These are phyloP conservation scores for Chalciporus sphaerocephalus DNA, from an alignment of 768 basidiomycete species.

Conservation along the genomic window DNA sequence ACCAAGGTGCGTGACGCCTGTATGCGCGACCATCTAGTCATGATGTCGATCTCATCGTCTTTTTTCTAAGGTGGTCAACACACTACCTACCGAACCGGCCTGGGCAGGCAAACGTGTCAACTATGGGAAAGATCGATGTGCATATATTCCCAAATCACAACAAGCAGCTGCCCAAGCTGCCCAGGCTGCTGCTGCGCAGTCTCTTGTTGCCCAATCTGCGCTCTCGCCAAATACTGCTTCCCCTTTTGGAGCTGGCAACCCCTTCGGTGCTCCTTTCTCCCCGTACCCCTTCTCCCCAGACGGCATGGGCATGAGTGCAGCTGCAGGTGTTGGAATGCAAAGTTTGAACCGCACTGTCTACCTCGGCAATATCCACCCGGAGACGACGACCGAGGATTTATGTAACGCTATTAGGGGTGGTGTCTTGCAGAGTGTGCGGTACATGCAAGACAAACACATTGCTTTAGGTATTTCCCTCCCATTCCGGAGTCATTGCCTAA, in stretches of 20 bases:
- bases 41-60: neutral
- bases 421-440: slow-evolving; percentile 89
- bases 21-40: neutral
- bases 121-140: slow-evolving; percentile 98
- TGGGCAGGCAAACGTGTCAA: slow-evolving; percentile 98
- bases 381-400: slow-evolving; percentile 90
- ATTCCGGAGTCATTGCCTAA: neutral
- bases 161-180: slow-evolving; percentile 85
- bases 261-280: slow-evolving; percentile 36
- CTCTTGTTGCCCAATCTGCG: slow-evolving; percentile 48
- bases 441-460: slow-evolving; percentile 97
- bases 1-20: slow-evolving; percentile 66
- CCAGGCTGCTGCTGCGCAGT: slow-evolving; percentile 82
- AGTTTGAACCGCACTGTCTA: slow-evolving; percentile 91
- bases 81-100: slow-evolving; percentile 82
- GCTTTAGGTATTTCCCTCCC: slow-evolving; percentile 53
- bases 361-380: slow-evolving; percentile 94
- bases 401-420: slow-evolving; percentile 98
- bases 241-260: slow-evolving; percentile 30
- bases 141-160: slow-evolving; percentile 94
- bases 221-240: slow-evolving; percentile 29
- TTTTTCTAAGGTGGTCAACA: slow-evolving; percentile 77
- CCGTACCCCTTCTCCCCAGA: slow-evolving; percentile 52
- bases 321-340: slow-evolving; percentile 35
- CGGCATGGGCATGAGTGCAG: slow-evolving; percentile 28